Conservation (phyloP, 176 grass and related monocot genomes). For the Aegilops bicornis region DNA sequence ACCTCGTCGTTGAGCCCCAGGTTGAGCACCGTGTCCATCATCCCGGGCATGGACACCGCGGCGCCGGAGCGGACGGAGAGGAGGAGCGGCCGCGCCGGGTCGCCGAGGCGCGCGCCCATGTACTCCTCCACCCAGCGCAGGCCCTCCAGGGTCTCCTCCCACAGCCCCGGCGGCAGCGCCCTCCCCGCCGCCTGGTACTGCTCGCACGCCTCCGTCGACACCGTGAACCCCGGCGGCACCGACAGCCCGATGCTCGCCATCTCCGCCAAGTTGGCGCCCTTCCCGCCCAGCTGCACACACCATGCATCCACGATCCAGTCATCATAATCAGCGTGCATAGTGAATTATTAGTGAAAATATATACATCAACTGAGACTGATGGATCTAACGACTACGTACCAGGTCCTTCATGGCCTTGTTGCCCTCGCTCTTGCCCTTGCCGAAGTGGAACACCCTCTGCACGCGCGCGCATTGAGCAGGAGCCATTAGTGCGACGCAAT, state of each 20-base stretch:
- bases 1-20: constrained; percentile 95
- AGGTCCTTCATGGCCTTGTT: constrained; percentile 92
- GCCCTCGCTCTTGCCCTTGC: constrained; percentile 98
- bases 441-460: constrained; percentile 96
- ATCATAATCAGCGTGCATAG: not conserved
- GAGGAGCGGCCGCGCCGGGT: constrained; percentile 73
- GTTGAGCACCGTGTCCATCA: constrained; percentile 99
- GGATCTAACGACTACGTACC: constrained; percentile 28
- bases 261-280: constrained; percentile 97
- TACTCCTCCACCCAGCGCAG: constrained; percentile 70
- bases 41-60: constrained; percentile 96
- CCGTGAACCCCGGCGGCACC: constrained; percentile 96
- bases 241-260: constrained; percentile 99
- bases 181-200: constrained; percentile 74
- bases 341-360: no score
- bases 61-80: constrained; percentile 98
- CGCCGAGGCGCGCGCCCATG: constrained; percentile 76
- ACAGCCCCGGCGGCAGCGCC: constrained; percentile 60
- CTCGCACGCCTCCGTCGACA: constrained; percentile 93
- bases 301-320: not conserved
- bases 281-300: constrained; percentile 68
- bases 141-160: constrained; percentile 87
- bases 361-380: no score
- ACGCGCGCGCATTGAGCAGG: constrained; percentile 28
- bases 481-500: constrained; percentile 52